phyloP scores from a whole-genome alignment of 768 basidiomycete genomes.

The Austroboletus festivus region DNA sequence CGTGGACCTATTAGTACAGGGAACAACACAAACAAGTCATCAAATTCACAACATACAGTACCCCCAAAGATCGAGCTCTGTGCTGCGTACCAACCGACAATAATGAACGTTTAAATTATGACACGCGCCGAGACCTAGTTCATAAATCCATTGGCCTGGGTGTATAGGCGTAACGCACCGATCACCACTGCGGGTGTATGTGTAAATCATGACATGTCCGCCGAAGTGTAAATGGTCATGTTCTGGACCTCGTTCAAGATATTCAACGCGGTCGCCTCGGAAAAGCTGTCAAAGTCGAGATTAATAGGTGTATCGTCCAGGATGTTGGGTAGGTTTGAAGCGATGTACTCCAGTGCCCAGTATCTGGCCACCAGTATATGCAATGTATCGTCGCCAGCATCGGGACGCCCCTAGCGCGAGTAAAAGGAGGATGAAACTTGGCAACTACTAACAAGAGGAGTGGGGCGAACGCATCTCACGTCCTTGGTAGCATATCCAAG shows the following conservation, averaged over 20 bases:
- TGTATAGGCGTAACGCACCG: constrained; percentile 39
- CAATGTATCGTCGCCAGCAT: constrained; percentile 67
- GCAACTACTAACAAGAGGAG: background rate
- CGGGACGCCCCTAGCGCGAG: constrained; percentile 58
- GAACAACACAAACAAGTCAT: too few species aligned
- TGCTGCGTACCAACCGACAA: too few species aligned
- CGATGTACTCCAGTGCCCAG: constrained; percentile 54
- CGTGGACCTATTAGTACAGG: too few species aligned
- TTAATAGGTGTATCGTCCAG: constrained; percentile 54
- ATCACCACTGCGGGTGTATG: constrained; percentile 49
- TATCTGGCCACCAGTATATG: constrained; percentile 63
- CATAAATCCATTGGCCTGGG: constrained; percentile 34
- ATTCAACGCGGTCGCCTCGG: constrained; percentile 46
- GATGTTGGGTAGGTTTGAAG: constrained; percentile 50
- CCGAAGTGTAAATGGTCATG: constrained; percentile 43
- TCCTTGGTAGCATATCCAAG: constrained; percentile 75
- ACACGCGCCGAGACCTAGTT: too few species aligned
- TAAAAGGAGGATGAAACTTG: background rate
- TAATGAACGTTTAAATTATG: too few species aligned
- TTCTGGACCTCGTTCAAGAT: constrained; percentile 58
- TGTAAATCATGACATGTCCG: constrained; percentile 49
- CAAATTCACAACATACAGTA: too few species aligned
- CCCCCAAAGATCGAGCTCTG: too few species aligned
- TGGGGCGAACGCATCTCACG: constrained; percentile 34
- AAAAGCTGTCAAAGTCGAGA: constrained; percentile 74